phyloP scores from a whole-genome alignment of 495 filamentous ascomycete genomes.

The Apodospora peruviana region DNA sequence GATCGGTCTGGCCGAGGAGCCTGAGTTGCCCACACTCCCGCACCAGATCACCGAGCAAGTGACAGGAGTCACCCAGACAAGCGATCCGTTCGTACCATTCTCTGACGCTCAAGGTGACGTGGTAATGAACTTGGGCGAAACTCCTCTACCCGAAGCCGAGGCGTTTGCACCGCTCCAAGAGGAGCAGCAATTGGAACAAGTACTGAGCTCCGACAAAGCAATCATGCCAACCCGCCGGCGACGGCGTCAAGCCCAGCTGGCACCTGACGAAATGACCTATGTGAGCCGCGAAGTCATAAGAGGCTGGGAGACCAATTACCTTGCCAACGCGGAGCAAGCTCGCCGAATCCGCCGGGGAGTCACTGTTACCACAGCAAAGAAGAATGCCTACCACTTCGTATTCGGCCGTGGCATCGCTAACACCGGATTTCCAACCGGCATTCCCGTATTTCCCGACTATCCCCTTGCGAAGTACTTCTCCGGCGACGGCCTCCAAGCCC shows the following conservation, averaged over 20 bases:
- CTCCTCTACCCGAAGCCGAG: slow-evolving; percentile 7
- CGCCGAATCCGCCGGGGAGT: slow-evolving; percentile 7
- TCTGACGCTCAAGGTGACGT: slow-evolving; percentile 17
- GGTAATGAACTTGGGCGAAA: slow-evolving; percentile 10
- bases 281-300: slow-evolving; percentile 52
- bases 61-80: neutral
- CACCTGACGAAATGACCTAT: slow-evolving; percentile 37
- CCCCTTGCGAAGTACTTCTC: slow-evolving; percentile 34
- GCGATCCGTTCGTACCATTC: neutral
- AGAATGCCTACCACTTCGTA: slow-evolving; percentile 37
- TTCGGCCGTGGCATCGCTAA: slow-evolving; percentile 39
- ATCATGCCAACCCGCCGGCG: slow-evolving; percentile 18
- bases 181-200: slow-evolving; percentile 1
- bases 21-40: slow-evolving; percentile 31
- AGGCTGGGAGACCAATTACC: slow-evolving; percentile 56
- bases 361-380: slow-evolving; percentile 31
- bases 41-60: neutral
- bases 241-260: slow-evolving; percentile 19
- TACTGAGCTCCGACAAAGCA: slow-evolving; percentile 9
- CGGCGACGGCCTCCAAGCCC: slow-evolving; percentile 26
- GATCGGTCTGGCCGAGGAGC: slow-evolving; percentile 21
- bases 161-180: neutral
- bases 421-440: slow-evolving; percentile 24
- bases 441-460: slow-evolving; percentile 19
- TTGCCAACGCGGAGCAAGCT: slow-evolving; percentile 45